A percentile compares a stretch with the other conserved stretches of the same genome.
These are phyloP conservation scores for Silene latifolia DNA, from an alignment of 148 eudicot species.

Conservation along the genomic window DNA sequence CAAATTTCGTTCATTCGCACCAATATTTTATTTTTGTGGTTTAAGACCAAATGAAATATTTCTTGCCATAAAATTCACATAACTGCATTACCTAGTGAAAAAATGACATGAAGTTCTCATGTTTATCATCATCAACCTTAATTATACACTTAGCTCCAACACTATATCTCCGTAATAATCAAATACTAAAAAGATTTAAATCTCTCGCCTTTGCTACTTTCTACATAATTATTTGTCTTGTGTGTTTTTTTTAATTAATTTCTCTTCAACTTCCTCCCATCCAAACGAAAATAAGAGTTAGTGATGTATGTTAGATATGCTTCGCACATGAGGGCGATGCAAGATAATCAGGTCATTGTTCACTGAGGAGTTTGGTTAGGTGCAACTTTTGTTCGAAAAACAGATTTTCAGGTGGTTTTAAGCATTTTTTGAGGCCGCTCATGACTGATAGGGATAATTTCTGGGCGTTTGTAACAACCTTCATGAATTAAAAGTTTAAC, in stretches of 20 bases:
- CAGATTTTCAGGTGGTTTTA: neutral
- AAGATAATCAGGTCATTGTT: neutral
- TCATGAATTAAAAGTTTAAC: neutral
- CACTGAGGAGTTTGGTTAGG: neutral
- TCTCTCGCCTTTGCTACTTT: no score
- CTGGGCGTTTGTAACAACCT: neutral
- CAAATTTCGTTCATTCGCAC: neutral
- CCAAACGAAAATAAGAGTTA: neutral
- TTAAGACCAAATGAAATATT: no score
- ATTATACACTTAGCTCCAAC: neutral
- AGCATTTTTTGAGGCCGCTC: neutral
- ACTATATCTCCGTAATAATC: neutral
- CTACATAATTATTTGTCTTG: no score
- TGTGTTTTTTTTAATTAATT: no score
- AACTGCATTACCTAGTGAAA: neutral
- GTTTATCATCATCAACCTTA: neutral
- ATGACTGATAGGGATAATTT: neutral
- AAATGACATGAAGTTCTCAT: conserved; percentile 1
- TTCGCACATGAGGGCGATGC: neutral
- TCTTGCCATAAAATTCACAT: neutral
- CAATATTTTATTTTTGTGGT: neutral
- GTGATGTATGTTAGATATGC: neutral
- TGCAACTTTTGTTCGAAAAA: neutral
- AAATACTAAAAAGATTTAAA: neutral
- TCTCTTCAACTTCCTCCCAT: no score